Percentiles rank a stretch among this genome's conserved stretches.
These are phyloP conservation scores for Abortiporus biennis DNA, from an alignment of 1,284 basidiomycete genomes.

Conservation along the genomic window DNA sequence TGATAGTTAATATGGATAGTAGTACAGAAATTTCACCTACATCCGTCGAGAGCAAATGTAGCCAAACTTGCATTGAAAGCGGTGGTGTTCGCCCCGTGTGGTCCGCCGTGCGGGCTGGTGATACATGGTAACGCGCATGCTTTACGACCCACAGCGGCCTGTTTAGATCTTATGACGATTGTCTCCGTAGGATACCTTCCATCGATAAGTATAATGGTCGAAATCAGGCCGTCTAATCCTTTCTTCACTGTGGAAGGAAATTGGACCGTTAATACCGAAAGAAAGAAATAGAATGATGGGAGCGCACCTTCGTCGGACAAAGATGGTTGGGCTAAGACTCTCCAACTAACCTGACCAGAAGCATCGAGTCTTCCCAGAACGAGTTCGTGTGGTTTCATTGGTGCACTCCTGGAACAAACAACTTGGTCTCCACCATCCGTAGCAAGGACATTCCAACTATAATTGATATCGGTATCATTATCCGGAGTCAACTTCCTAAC, in stretches of 20 bases:
- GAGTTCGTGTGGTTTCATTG: slow-evolving; percentile 42
- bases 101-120: slow-evolving; percentile 63
- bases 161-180: slow-evolving; percentile 35
- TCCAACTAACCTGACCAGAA: slow-evolving; percentile 30
- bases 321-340: slow-evolving; percentile 33
- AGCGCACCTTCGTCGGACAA: too few species aligned
- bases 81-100: slow-evolving; percentile 46
- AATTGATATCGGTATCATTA: slow-evolving; percentile 24
- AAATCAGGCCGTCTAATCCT: slow-evolving; percentile 33
- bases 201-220: slow-evolving; percentile 40
- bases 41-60: slow-evolving; percentile 54
- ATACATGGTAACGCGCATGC: slow-evolving; percentile 36
- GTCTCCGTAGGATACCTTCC: slow-evolving; percentile 44
- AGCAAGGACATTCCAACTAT: slow-evolving; percentile 47
- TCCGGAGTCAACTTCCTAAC: slow-evolving; percentile 37
- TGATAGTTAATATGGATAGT: background rate
- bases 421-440: slow-evolving; percentile 42
- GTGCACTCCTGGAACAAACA: slow-evolving; percentile 46
- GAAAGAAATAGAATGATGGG: slow-evolving; percentile 32
- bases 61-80: slow-evolving; percentile 38
- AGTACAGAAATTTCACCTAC: slow-evolving; percentile 29
- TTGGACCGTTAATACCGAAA: background rate
- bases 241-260: slow-evolving; percentile 29
- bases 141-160: slow-evolving; percentile 15
- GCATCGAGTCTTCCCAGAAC: slow-evolving; percentile 37